Evolutionary conservation across 257 asterid species (phyloP).

Genomic region (Salvia splendens): DNA sequence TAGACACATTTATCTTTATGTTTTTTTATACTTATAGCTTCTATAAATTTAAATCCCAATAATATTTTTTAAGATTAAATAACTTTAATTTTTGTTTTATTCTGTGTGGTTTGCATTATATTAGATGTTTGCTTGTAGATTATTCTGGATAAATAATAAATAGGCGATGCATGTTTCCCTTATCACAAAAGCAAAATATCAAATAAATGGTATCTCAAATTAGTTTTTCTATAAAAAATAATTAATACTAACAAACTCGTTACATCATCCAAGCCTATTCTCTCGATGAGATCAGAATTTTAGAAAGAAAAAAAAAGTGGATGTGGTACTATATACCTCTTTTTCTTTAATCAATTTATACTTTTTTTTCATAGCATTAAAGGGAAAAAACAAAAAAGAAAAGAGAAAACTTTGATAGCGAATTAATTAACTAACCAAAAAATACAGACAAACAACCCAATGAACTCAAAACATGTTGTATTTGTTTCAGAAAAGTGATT

Average conservation of each 20-base stretch:
- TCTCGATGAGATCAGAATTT: background rate
- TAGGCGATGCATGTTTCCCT: background rate
- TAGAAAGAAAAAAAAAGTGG: background rate
- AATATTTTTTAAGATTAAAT: too few species aligned
- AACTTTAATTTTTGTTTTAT: too few species aligned
- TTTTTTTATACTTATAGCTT: too few species aligned
- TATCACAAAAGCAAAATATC: background rate
- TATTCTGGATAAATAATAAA: background rate
- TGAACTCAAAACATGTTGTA: slow-evolving; percentile 14
- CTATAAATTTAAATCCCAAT: too few species aligned
- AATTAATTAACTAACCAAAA: background rate
- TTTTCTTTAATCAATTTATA: background rate
- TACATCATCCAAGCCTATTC: background rate
- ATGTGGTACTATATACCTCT: background rate
- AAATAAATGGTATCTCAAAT: background rate
- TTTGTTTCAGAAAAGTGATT: slow-evolving; percentile 18
- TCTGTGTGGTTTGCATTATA: too few species aligned
- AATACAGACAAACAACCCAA: slow-evolving; percentile 7
- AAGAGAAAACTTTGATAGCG: slow-evolving; percentile 1
- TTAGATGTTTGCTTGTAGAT: background rate
- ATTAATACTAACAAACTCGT: background rate
- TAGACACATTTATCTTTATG: too few species aligned
- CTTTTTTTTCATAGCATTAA: background rate
- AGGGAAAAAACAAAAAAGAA: background rate
- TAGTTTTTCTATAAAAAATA: background rate